Evolutionary conservation across 257 asterid genomes (phyloP).

Genomic region (Solanum lycopersicoides): DNA sequence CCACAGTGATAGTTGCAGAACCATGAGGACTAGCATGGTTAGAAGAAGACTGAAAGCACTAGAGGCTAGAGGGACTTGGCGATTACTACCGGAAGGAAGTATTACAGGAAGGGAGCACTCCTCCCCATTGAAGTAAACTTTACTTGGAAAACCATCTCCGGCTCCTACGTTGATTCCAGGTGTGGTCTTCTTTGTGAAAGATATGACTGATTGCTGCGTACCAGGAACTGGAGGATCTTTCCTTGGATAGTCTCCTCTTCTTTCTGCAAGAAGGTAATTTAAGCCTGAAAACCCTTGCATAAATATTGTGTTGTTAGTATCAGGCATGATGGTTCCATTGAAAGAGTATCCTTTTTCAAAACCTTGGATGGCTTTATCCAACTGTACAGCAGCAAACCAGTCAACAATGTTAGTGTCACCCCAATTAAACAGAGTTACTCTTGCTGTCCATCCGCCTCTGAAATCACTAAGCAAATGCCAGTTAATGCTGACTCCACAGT

Average conservation of each 20-base stretch:
- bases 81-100: conserved; percentile 31
- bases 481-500: conserved; percentile 61
- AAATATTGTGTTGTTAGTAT: conserved; percentile 29
- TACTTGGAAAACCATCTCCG: conserved; percentile 64
- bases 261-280: conserved; percentile 36
- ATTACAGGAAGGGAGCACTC: conserved; percentile 58
- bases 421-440: conserved; percentile 68
- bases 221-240: conserved; percentile 64
- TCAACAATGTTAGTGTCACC: conserved; percentile 27
- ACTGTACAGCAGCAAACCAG: conserved; percentile 55
- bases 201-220: conserved; percentile 42
- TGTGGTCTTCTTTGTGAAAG: conserved; percentile 45
- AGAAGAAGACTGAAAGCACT: conserved; percentile 12
- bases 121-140: conserved; percentile 67
- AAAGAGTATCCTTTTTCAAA: conserved; percentile 47
- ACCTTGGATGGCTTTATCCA: conserved; percentile 41
- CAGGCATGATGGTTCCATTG: conserved; percentile 30
- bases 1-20: neutral
- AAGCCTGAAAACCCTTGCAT: conserved; percentile 34
- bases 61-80: conserved; percentile 2
- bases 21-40: conserved; percentile 10
- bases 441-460: conserved; percentile 51
- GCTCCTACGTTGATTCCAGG: conserved; percentile 35
- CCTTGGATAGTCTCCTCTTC: conserved; percentile 39
- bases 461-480: conserved; percentile 59